Evolutionary conservation across 768 basidiomycete genomes (phyloP).

Genomic region (Cubamyces lactineus): DNA sequence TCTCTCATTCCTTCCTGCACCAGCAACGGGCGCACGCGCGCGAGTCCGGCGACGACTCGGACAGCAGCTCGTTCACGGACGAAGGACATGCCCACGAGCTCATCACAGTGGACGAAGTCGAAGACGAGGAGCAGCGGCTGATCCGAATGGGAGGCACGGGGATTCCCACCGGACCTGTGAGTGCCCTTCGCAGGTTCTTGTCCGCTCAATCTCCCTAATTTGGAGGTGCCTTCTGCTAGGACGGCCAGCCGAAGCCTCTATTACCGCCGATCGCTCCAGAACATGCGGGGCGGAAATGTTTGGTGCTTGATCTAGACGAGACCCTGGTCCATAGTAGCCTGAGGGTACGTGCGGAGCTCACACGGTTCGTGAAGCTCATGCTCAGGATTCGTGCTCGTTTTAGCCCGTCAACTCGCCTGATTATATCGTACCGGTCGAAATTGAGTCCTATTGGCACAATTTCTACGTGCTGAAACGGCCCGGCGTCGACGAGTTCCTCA

Average conservation of each 20-base stretch:
- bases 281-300: constrained; percentile 89
- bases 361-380: neutral
- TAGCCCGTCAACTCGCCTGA: constrained; percentile 70
- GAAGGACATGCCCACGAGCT: constrained; percentile 62
- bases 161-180: constrained; percentile 88
- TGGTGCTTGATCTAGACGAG: constrained; percentile 96
- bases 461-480: constrained; percentile 99
- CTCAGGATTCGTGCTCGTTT: constrained; percentile 39
- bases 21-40: constrained; percentile 29
- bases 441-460: constrained; percentile 97
- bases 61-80: constrained; percentile 61
- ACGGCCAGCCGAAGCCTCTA: constrained; percentile 83
- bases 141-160: constrained; percentile 91
- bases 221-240: constrained; percentile 46
- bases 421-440: constrained; percentile 98
- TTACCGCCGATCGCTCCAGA: constrained; percentile 82
- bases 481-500: constrained; percentile 94
- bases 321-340: constrained; percentile 96
- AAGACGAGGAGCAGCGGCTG: constrained; percentile 89
- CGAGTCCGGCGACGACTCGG: constrained; percentile 53
- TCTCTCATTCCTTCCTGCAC: constrained; percentile 35
- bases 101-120: constrained; percentile 52
- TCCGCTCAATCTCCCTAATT: constrained; percentile 10
- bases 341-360: constrained; percentile 60
- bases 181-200: constrained; percentile 35